Evolutionary conservation across 495 filamentous ascomycete species (phyloP).

Genomic region (Penicillium paxilli): DNA sequence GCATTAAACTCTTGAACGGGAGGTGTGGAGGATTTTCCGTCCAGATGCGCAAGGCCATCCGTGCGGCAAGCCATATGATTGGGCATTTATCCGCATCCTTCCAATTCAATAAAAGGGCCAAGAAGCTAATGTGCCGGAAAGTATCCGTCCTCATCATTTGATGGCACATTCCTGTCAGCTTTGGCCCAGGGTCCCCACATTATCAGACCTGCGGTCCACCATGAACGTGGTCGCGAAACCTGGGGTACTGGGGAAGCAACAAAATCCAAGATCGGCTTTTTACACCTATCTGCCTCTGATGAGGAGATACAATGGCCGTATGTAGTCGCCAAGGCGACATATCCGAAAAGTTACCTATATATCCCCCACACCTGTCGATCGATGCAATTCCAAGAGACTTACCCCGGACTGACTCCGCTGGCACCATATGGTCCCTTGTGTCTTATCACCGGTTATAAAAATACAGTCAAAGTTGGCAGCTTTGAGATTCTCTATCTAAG

Average conservation of each 20-base stretch:
- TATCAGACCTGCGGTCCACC: background rate
- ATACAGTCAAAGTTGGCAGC: no score
- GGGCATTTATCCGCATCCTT: background rate
- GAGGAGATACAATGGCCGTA: background rate
- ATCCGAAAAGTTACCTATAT: conserved; percentile 14
- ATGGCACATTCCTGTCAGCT: background rate
- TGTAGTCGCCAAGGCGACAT: conserved; percentile 5
- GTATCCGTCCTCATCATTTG: background rate
- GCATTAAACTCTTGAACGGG: background rate
- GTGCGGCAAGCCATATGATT: background rate
- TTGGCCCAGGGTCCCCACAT: no score
- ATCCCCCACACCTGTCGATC: background rate
- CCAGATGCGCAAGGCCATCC: background rate
- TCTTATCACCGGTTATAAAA: no score
- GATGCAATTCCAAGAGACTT: no score
- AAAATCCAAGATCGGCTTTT: background rate
- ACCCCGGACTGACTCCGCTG: no score
- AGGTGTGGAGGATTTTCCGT: background rate
- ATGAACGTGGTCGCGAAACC: conserved; percentile 4
- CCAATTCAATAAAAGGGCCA: background rate
- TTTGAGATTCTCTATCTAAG: no score
- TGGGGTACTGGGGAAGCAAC: conserved; percentile 8
- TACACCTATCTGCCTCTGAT: background rate
- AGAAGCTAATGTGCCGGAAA: background rate
- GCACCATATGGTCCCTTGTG: no score